Evolutionary conservation across 208 protist genomes (phyloP), one percentile per base, ranked within the genome.

Genomic region (Wallacemonas sp.): DNA sequence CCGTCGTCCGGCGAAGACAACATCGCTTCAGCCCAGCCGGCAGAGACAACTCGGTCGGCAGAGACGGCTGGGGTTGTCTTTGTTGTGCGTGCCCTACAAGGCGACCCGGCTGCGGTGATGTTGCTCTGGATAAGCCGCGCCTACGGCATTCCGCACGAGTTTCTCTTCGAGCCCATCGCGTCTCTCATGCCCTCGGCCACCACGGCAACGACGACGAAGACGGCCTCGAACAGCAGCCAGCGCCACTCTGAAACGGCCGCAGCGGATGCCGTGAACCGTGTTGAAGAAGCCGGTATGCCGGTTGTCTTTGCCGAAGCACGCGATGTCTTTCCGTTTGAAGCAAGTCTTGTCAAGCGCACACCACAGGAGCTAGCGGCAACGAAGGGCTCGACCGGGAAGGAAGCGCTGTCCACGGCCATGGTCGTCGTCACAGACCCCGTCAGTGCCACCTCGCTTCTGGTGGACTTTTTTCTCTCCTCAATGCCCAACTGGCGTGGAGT

Each of bases 91-190:
- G 81, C 84, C 12, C 66, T 80, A 44, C 70, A 88, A 45, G 72
- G 72, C 22, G 87, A 93, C 45, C 87, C 87, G 9, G 79, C 77
- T 0, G 84, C 82, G 21, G 65, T 91, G 49, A 79, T 84, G 5
- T 71, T 93, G 28, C 62, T 91, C 24, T 93, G 87, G 87, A 51
- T 93, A 30, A 91, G 87, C 47, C 75, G 87, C 8, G 77, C 87
- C 9, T 82, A 85, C 64, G 72, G 56, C 38, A 83, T 93, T 12
- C 72, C 84, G n/a, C 84, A 73, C 54, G 73, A 82, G 39, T 76
- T 88, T 26, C 56, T 56, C 0, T 65, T 89, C 36, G 79, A 91
- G 59, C 87, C 87, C 2, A 55, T 89, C 51, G 41, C 31, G 17
- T 33, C 51, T 14, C 30, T 58, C 30, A 11, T 58, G 14, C 46